Evolutionary conservation across 805 yeast species (phyloP), one percentile per base, ranked within the genome.

Genomic region (Spathaspora arborariae): DNA sequence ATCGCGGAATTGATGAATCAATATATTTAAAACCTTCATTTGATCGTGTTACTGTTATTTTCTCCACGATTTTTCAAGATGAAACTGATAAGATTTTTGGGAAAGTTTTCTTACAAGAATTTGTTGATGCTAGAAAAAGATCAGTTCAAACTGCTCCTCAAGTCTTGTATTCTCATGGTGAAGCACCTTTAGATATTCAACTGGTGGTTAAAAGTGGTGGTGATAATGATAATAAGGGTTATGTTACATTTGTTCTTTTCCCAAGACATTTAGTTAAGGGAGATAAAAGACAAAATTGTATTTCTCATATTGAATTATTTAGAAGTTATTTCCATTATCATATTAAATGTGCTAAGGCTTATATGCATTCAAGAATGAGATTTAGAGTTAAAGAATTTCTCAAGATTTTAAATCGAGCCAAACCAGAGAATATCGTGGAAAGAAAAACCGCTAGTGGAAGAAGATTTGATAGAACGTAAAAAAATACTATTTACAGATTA

Each of bases 311-410:
- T 60, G 90, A 89, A 61, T 75, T 88, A 48, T 94, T 94, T 72
- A 80, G 99, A 69, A 95, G 91, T 62, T 94, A 92, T 71, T 94
- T 94, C 85, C 99, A 94, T 67, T 94, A 92, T 69, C 99, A 94
- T 64, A 94, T 94, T 74, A 94, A 94, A 72, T 92, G 97, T 67
- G 90, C 97, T 51, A 94, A 94, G 76, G 98, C 99, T 30, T 94
- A 88, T 70, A 83, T 94, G 84, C 99, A 94, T 68, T 89, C 96
- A 44, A 84, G 99, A 76, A 94, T 94, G 99, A 82, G 99, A 68
- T 88, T 76, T 69, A 81, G 99, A 60, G 98, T 94, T 20, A 84
- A 86, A 56, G 94, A 95, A 59, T 94, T 91, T 74, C 80, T 91
- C 63, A 94, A 94, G 76, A 92, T 94, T 26, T 81, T 94, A 70